Conservation (phyloP, 192 early-diverging fungal genomes). For the Coemansia sp. region DNA sequence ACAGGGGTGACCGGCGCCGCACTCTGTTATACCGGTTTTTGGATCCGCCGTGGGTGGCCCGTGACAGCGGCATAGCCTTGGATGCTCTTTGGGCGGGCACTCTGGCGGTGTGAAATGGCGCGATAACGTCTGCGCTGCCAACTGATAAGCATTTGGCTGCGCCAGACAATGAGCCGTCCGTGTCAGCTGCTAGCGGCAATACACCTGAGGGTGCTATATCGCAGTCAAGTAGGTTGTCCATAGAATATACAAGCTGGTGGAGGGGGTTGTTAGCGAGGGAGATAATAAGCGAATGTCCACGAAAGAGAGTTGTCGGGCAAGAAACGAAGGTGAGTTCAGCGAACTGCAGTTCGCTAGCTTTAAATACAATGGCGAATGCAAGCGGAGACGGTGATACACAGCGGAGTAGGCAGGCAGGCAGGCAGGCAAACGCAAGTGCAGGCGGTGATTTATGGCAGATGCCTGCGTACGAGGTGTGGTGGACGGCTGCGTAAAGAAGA, state of each 20-base stretch:
- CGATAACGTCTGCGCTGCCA: slow-evolving; percentile 25
- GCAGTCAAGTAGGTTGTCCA: background rate
- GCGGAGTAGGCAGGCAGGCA: background rate
- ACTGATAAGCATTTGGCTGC: background rate
- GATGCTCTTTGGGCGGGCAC: slow-evolving; percentile 7
- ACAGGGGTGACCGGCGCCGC: slow-evolving; percentile 51
- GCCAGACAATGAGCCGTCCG: background rate
- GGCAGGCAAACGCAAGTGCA: background rate
- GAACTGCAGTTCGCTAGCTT: background rate
- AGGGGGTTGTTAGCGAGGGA: background rate
- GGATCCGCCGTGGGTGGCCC: background rate
- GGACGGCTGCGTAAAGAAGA: background rate
- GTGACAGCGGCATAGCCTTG: slow-evolving; percentile 11
- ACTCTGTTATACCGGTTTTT: slow-evolving; percentile 38
- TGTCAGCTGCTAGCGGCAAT: background rate
- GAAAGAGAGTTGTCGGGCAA: background rate
- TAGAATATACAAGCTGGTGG: background rate
- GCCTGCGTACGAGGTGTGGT: background rate
- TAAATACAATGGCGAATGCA: slow-evolving; percentile 3
- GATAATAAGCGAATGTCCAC: background rate
- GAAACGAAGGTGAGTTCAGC: background rate
- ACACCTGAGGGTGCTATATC: background rate
- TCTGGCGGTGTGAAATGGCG: slow-evolving; percentile 33
- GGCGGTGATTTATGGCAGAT: slow-evolving; percentile 2
- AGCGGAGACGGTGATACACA: background rate